phyloP scores from a whole-genome alignment of 495 filamentous ascomycete genomes.

The Tuber aestivum region DNA sequence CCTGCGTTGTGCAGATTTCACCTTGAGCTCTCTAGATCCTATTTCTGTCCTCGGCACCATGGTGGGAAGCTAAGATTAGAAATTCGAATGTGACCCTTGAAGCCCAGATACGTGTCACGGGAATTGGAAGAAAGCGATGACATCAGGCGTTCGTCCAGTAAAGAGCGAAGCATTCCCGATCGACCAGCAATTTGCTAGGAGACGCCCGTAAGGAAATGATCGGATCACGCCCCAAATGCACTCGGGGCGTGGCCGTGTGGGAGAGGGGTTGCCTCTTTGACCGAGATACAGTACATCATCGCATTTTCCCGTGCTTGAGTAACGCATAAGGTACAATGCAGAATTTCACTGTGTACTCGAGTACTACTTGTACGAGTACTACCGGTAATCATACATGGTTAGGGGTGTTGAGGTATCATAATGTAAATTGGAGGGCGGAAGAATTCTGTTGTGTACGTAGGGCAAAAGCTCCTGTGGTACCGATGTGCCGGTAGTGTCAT shows the following conservation, averaged over 20 bases:
- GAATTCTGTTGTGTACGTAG: neutral
- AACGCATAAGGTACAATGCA: neutral
- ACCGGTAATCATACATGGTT: neutral
- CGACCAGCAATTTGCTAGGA: neutral
- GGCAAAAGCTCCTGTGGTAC: neutral
- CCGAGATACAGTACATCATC: neutral
- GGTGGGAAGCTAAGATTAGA: neutral
- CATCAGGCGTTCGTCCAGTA: neutral
- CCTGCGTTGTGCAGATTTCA: neutral
- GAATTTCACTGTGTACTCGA: neutral
- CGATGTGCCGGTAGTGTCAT: neutral
- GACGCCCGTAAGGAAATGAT: neutral
- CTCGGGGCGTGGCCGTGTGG: neutral
- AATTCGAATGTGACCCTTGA: neutral
- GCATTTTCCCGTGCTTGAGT: neutral
- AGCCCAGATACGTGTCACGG: slow-evolving; percentile 2
- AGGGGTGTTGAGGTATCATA: neutral
- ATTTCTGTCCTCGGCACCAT: neutral
- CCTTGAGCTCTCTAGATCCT: neutral
- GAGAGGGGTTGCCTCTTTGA: neutral
- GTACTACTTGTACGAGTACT: too few relatives aligned
- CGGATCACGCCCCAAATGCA: neutral
- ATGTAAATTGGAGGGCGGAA: too few relatives aligned
- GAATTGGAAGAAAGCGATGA: neutral
- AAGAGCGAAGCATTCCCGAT: neutral